A percentile compares a stretch with the other conserved stretches of the same genome.
Conservation (phyloP, 257 asterid genomes). For the Penstemon barbatus region DNA sequence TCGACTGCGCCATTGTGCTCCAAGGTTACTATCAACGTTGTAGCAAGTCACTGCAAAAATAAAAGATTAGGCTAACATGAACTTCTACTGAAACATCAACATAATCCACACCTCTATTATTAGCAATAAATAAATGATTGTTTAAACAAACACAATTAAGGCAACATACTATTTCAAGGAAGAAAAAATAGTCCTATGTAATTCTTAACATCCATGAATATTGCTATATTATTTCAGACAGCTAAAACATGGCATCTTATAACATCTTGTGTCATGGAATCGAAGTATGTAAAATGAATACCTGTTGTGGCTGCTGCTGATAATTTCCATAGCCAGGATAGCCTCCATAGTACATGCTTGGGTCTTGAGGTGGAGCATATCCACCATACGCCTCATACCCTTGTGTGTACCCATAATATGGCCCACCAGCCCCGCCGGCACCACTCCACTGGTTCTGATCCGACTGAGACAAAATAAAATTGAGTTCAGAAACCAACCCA, state of each 20-base stretch:
- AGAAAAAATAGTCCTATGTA: no score
- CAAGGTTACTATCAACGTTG: neutral
- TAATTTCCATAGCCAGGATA: constrained; percentile 77
- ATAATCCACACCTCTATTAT: neutral
- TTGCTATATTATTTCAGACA: neutral
- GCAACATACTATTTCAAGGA: no score
- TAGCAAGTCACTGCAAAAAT: constrained; percentile 35
- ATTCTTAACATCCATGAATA: no score
- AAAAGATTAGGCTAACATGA: neutral
- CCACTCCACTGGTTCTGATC: constrained; percentile 70
- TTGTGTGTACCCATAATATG: constrained; percentile 63
- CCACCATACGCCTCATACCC: constrained; percentile 84
- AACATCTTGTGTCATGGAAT: no score
- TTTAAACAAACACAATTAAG: no score
- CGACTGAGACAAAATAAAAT: constrained; percentile 31
- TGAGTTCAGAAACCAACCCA: constrained; percentile 25
- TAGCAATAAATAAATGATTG: no score
- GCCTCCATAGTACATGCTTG: constrained; percentile 76
- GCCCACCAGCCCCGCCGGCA: constrained; percentile 28
- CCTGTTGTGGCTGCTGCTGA: constrained; percentile 87
- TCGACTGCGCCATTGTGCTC: constrained; percentile 25
- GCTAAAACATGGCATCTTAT: no score
- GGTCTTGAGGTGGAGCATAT: constrained; percentile 81
- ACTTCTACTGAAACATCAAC: neutral
- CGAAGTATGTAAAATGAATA: neutral